These are phyloP conservation scores for Apiospora pterosperma DNA, from an alignment of 2,329 filamentous ascomycete genomes.

Conservation along the genomic window DNA sequence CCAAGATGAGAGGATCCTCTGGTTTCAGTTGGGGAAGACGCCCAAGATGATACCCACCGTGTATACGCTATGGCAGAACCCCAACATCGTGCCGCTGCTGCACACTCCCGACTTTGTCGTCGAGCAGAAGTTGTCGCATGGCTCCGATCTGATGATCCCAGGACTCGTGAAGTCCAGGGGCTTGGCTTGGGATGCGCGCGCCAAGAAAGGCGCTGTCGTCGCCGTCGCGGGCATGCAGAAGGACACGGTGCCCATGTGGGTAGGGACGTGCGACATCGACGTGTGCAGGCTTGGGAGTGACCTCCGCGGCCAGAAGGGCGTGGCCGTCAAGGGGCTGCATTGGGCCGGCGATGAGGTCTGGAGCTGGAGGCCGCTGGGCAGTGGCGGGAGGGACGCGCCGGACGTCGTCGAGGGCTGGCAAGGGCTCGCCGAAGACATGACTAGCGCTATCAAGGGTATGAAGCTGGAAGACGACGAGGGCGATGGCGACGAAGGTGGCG, in stretches of 20 bases:
- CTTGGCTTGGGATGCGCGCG: constrained; percentile 58
- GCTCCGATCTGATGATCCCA: constrained; percentile 67
- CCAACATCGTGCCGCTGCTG: constrained; percentile 58
- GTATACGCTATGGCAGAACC: constrained; percentile 65
- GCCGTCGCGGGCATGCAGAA: constrained; percentile 57
- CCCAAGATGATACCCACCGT: constrained; percentile 55
- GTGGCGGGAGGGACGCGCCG: constrained; percentile 49
- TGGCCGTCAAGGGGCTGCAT: constrained; percentile 62
- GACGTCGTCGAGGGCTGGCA: constrained; percentile 50
- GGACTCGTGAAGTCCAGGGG: constrained; percentile 54
- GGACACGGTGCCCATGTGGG: constrained; percentile 59
- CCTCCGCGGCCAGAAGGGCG: constrained; percentile 42
- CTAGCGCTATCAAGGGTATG: constrained; percentile 14
- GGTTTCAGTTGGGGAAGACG: constrained; percentile 53
- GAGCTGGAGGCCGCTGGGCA: constrained; percentile 55
- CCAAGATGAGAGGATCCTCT: constrained; percentile 55
- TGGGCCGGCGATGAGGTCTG: constrained; percentile 70
- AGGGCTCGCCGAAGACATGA: constrained; percentile 2
- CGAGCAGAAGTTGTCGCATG: constrained; percentile 55
- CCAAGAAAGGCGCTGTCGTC: constrained; percentile 58
- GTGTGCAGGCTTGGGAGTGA: neutral
- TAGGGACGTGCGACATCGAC: constrained; percentile 49
- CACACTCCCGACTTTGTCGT: constrained; percentile 60
- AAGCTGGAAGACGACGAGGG: constrained; percentile 23
- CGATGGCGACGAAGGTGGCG: constrained; percentile 8